Evolutionary conservation across 768 basidiomycete species (phyloP).

Genomic region (Mrakia blollopis): DNA sequence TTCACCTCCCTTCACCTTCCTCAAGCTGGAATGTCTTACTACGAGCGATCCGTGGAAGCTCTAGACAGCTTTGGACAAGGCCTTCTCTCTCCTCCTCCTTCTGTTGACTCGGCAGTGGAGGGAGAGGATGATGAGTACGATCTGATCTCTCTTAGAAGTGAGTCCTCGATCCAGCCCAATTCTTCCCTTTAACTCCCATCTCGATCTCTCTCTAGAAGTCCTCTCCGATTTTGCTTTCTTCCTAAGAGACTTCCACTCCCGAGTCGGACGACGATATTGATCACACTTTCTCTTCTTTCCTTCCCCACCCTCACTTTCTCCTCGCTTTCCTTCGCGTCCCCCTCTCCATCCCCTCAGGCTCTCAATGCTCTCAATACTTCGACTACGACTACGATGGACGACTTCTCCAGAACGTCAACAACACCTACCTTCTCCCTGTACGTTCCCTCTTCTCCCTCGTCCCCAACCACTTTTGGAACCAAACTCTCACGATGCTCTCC

Average conservation of each 20-base stretch:
- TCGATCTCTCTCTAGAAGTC: background rate
- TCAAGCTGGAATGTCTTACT: background rate
- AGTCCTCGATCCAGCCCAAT: background rate
- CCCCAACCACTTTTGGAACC: no score
- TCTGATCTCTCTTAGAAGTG: conserved; percentile 10
- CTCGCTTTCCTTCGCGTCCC: background rate
- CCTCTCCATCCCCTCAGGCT: background rate
- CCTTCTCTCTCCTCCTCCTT: background rate
- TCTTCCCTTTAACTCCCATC: background rate
- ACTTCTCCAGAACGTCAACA: conserved; percentile 16
- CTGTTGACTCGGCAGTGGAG: background rate
- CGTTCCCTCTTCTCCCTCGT: background rate
- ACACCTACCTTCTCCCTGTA: conserved; percentile 22
- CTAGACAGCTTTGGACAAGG: background rate
- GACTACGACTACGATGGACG: conserved; percentile 19
- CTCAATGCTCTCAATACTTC: conserved; percentile 1
- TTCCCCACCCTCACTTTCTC: background rate
- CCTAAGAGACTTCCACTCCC: background rate
- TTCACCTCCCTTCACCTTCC: background rate
- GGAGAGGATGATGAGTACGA: background rate
- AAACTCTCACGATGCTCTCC: background rate
- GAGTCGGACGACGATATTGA: background rate
- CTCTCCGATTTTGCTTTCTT: background rate
- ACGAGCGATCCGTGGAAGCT: background rate
- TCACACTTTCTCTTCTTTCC: background rate